Conservation (phyloP, 1,284 basidiomycete genomes). For the Rhodotorula mucilaginosa region DNA sequence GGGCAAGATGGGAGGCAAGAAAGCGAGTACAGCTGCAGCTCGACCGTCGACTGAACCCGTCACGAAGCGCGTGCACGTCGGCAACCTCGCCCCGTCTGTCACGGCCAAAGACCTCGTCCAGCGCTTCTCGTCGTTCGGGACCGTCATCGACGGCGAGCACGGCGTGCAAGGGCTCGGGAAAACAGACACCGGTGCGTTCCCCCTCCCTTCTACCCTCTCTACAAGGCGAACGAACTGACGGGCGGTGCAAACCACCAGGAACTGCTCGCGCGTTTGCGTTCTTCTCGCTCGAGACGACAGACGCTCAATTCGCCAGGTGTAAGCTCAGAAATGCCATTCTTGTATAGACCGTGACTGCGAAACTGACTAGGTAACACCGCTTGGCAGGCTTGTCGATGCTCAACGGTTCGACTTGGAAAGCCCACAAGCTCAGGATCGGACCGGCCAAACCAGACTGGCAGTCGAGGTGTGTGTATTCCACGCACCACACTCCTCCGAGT, state of each 20-base stretch:
- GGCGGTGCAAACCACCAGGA: conserved; percentile 24
- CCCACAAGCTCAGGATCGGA: conserved; percentile 38
- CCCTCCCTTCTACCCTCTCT: no score
- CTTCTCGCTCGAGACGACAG: conserved; percentile 31
- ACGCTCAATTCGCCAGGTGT: conserved; percentile 34
- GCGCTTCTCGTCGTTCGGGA: conserved; percentile 37
- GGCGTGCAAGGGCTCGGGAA: conserved; percentile 29
- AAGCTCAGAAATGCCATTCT: background rate
- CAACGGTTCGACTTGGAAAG: conserved; percentile 40
- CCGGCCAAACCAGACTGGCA: conserved; percentile 34
- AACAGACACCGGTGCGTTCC: conserved; percentile 18
- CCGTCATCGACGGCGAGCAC: conserved; percentile 14
- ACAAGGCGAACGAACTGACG: no score
- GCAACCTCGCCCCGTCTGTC: conserved; percentile 29
- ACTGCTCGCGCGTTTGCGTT: conserved; percentile 32
- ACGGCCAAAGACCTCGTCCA: conserved; percentile 29
- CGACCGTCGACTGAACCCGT: conserved; percentile 8
- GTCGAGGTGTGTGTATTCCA: conserved; percentile 10
- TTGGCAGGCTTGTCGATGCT: conserved; percentile 38
- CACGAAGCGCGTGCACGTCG: conserved; percentile 32
- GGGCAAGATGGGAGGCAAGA: no score
- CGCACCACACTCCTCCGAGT: no score
- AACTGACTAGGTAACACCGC: background rate
- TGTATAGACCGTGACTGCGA: background rate
- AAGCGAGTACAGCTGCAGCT: no score